Percentiles rank a stretch among this genome's conserved stretches.
Evolutionary conservation across 2,329 filamentous ascomycete species (phyloP).

Genomic region (Camillea tinctor): DNA sequence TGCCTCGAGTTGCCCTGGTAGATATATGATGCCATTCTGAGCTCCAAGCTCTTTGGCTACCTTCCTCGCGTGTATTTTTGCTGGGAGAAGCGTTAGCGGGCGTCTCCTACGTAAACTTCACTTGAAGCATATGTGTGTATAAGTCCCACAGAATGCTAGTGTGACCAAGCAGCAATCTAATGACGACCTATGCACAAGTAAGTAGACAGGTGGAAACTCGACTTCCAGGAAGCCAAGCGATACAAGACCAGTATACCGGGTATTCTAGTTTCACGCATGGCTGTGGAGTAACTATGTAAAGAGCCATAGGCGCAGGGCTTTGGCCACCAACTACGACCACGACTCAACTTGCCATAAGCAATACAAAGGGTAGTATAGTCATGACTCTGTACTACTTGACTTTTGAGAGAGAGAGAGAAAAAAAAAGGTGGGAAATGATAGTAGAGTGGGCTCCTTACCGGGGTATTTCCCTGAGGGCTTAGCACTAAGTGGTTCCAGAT

Average conservation of each 20-base stretch:
- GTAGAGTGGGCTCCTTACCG: conserved; percentile 27
- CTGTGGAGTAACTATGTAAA: background rate
- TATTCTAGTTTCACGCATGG: background rate
- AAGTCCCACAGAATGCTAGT: background rate
- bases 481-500: conserved; percentile 19
- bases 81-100: conserved; percentile 32
- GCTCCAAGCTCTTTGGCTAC: conserved; percentile 51
- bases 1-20: conserved; percentile 50
- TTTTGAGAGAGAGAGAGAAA: background rate
- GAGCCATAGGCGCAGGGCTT: background rate
- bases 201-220: no score
- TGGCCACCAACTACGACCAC: background rate
- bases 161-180: background rate
- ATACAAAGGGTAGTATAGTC: background rate
- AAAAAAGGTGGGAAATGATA: conserved; percentile 1
- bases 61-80: conserved; percentile 57
- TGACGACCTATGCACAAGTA: background rate
- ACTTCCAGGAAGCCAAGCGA: background rate
- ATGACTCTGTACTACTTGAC: background rate
- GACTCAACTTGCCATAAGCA: background rate
- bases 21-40: conserved; percentile 52
- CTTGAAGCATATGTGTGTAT: background rate
- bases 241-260: background rate
- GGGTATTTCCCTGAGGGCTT: conserved; percentile 34
- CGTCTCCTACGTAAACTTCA: background rate